Base-by-base conservation (phyloP, 1,284 basidiomycete genomes). In the Boletus calvinii region DNA sequence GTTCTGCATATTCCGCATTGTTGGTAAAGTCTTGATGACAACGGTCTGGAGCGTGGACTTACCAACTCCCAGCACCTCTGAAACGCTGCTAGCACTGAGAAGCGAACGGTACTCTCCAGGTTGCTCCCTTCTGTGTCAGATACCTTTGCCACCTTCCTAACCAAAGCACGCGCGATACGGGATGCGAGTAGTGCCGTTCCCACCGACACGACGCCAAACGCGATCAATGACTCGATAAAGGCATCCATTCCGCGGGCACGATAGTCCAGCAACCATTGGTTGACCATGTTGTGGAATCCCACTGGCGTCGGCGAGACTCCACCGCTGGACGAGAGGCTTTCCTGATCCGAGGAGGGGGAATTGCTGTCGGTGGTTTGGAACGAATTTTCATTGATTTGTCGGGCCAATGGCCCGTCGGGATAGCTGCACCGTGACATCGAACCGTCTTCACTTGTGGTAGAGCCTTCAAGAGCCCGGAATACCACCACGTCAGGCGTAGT, bases 41-140 rank as follows among this genome's bases (percentile, higher is more conserved):
- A 6, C 2, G 2, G 20, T 37, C 8, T 37, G 11, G 5, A 5
- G 17, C 4, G 43, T 46, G n/a, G 29, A 52, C 66, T 49, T 32
- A 71, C 65, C 40, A 9, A 18, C n/a, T 54, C 43, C 68, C 68
- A 69, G 32, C 48, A 45, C 1, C 45, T 40, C 29, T 52, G 57
- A 48, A 67, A 71, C 26, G 40, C 31, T n/a, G 37, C 47, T 51
- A 69, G 38, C 13, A 53, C 48, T 3, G 53, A 32, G 42, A 32
- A 30, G 17, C 67, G 64, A 45, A 67, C 20, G 9, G 53, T 30
- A 7, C 24, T 46, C 5, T 65, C 53, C n/a, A 67, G 31, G 20
- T 9, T 22, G 34, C 48, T 59, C 18, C 53, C 59, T 39, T 64
- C 52, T 13, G 3, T 43, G 32, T 45, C 26, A 3, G 60, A 68